phyloP scores from a whole-genome alignment of 495 filamentous ascomycete species.

The Elasticomyces elasticus region DNA sequence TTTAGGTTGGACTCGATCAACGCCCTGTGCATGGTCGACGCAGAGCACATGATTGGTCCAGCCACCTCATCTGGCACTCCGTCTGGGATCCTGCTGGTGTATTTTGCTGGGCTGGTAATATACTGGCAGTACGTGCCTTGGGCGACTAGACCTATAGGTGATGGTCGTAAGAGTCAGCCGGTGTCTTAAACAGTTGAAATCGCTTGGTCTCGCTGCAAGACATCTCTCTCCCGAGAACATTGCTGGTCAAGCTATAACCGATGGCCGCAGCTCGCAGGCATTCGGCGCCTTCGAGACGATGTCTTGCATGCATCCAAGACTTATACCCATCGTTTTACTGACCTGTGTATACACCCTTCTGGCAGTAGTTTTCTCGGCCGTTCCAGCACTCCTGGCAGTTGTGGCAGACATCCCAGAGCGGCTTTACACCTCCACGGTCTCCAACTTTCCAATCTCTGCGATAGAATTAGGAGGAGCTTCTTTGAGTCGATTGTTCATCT shows the following conservation, averaged over 20 bases:
- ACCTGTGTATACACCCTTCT: conserved; percentile 29
- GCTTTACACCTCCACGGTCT: conserved; percentile 51
- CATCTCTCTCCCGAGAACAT: no score
- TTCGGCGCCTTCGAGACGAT: no score
- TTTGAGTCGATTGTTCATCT: no score
- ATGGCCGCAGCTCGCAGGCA: no score
- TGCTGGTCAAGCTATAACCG: no score
- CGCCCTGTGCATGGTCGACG: conserved; percentile 34
- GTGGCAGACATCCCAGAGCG: conserved; percentile 43
- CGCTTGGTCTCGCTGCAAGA: no score
- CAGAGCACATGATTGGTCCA: conserved; percentile 40
- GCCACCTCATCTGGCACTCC: conserved; percentile 36
- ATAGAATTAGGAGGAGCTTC: no score
- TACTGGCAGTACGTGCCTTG: conserved; percentile 36
- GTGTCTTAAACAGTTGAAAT: no score
- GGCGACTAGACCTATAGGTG: conserved; percentile 25
- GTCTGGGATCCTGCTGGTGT: conserved; percentile 36
- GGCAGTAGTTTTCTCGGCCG: conserved; percentile 32
- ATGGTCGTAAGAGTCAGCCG: no score
- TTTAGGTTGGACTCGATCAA: conserved; percentile 32
- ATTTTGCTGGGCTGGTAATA: conserved; percentile 34
- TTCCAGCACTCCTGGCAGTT: conserved; percentile 40
- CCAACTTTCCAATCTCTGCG: conserved; percentile 48
- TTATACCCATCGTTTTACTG: no score
- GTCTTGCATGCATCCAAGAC: no score